Conservation (phyloP, 345 rosid genomes). For the Citrus trifoliata region DNA sequence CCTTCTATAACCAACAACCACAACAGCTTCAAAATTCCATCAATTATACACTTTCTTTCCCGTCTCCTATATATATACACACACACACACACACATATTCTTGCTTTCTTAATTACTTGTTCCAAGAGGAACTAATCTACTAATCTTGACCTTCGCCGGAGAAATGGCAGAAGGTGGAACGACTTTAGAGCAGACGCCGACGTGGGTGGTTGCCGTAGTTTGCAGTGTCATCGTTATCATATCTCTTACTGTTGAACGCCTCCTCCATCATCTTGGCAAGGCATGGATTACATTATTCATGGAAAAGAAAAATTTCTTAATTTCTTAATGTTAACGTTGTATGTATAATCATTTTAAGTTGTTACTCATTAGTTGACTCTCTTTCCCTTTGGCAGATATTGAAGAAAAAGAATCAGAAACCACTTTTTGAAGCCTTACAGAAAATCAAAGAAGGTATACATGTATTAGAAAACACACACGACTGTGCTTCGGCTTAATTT, state of each 20-base stretch:
- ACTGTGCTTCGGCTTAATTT: no score
- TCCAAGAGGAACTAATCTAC: no score
- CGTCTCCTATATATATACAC: background rate
- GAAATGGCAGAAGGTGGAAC: constrained; percentile 57
- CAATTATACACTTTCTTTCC: background rate
- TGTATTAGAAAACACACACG: no score
- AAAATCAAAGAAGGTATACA: constrained; percentile 75
- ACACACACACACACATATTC: no score
- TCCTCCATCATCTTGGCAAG: constrained; percentile 75
- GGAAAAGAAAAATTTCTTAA: no score
- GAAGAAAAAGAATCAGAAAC: constrained; percentile 61
- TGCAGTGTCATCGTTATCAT: constrained; percentile 70
- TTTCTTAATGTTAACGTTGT: no score
- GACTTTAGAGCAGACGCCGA: constrained; percentile 68
- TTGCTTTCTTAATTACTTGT: background rate
- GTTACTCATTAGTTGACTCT: background rate
- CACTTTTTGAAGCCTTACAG: constrained; percentile 70
- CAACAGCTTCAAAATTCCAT: background rate
- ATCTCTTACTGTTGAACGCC: constrained; percentile 65
- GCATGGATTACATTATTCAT: constrained; percentile 15
- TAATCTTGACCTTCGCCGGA: background rate
- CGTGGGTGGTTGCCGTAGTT: constrained; percentile 84
- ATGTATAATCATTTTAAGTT: no score
- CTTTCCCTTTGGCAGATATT: constrained; percentile 33
- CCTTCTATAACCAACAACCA: background rate